Base-by-base conservation (phyloP, 768 basidiomycete species). In the Peribolospora baueri region DNA sequence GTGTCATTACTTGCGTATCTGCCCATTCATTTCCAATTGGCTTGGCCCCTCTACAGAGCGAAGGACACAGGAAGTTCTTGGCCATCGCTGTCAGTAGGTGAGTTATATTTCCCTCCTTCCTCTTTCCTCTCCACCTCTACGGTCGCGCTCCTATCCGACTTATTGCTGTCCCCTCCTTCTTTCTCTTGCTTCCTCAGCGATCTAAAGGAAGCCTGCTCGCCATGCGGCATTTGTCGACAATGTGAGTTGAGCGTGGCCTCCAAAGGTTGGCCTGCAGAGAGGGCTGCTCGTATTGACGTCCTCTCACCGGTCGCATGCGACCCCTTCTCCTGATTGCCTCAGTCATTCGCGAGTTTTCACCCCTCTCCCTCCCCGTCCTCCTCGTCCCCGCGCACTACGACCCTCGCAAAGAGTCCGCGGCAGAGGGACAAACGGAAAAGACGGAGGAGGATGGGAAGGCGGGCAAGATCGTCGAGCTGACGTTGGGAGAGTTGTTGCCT, bases 221-320 rank as follows among this genome's bases (percentile, higher is more conserved):
- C 91, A 0, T 97, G 93, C 66, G 91, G 91, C 2, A 78, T 90
- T 50, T 98, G 90, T 62, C 80, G 91, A 6, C 90, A 95, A 65
- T 75, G 93, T 25, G 25, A 25, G 25, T 25, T 25, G 25, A 25
- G 25, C 25, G 25, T 25, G 25, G 25, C 25, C 25, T 25, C 25
- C 25, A 25, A 25, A 25, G 25, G 25, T 25, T 25, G 25, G 1
- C 54, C 52, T 64, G 41, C 45, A 60, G 5, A 7, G 7, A 7
- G 7, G 7, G 7, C 48, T 7, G 48, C 14, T 48, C 11, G 37
- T 5, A 11, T 25, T 48, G 49, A 50, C 10, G 25, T 48, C 7
- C 40, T 47, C 46, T 36, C n/a, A 13, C n/a, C 37, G 42, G 6
- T 7, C 51, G 74, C 86, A 51, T 77, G 83, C 56, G 87, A 91